Base-by-base conservation (phyloP, 495 filamentous ascomycete species). In the Penicillium coffeae region DNA sequence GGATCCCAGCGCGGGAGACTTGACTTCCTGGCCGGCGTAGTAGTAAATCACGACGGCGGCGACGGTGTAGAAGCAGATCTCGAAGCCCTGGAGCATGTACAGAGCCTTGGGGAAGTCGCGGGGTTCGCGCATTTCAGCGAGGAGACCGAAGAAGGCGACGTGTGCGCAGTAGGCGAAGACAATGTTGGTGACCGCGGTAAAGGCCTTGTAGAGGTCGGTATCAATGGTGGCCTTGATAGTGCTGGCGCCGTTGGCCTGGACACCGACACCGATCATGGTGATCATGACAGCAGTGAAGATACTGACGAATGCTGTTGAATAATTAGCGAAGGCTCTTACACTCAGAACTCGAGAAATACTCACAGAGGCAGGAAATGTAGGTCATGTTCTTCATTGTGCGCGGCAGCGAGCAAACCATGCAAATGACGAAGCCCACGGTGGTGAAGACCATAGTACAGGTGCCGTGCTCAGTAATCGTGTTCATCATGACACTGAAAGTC, bases 111-210 rank as follows among this genome's bases (percentile, higher is more conserved):
- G 70, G 53, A 77, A 87, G 38, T 86, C 78, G 32, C 60, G 56
- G 0, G 84, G 84, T 0, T 81, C 78, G 55, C 83, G 79, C 72
- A 90, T 81, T 59, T 91, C 87, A 32, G 83, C 80, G 62, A 86
- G 85, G 66, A 91, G 85, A 41, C 73, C 77, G 72, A 90, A 86
- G 65, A 87, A 84, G 48, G 84, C 75, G 54, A 85, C 70, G 68
- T 87, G 76, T 47, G 85, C 70, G 69, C 84, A 75, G 47, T 80
- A 72, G 30, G 87, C 85, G 51, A 92, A 87, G 45, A 87, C 78
- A 38, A 90, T 86, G 66, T 89, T 89, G 50, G 79, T 80, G 27
- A 87, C 76, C 6, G 82, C 83, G 37, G 85, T 75, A 57, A 90
- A 61, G 13, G 63, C 73, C 3, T 60, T 47, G 15, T 37, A 20